Evolutionary conservation across 768 basidiomycete genomes (phyloP), one percentile per base, ranked within the genome.

Genomic region (Mrakia blollopis): DNA sequence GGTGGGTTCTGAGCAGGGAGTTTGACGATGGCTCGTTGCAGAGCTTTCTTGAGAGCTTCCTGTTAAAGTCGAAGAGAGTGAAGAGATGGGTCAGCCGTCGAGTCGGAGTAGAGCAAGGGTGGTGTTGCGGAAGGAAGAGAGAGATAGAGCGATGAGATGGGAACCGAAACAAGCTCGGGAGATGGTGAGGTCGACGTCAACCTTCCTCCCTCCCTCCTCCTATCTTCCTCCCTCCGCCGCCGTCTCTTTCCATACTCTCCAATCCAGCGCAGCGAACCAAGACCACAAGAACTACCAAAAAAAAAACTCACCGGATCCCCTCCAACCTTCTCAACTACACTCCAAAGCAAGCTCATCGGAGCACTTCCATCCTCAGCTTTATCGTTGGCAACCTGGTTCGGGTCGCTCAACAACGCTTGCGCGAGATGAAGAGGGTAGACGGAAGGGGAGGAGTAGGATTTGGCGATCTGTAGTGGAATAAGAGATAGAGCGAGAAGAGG

Each of bases 1-100:
- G 93, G 86, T 32, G 97, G 96, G 37, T 87, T 88, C 83, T 95
- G 93, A 2, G 90, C 86, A 3, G 94, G 94, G 3, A 95, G 84
- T 67, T 91, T 89, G 80, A 94, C 91, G 78, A 96, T 89, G 79
- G 88, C 83, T 78, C 89, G 91, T 79, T 94, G 90, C 1, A 97
- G 82, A 13, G 86, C 88, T 57, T 94, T 89, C 79, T 88, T 28
- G 41, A 47, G 44, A 0, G 61, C 47, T 61, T 28, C 60, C 35
- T 54, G 35, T 13, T 25, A 44, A n/a, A 10, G 2, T 7, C 18
- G 23, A 72, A 50, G 35, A 0, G 8, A 44, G 28, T 57, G 30
- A 72, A 3, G 10, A 52, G 25, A 44, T 1, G 5, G 13, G 44
- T 50, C 47, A 50, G 47, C 7, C 28, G 25, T 28, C 50, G 5